phyloP scores from a whole-genome alignment of 169 alveolate genomes.

The Ichthyophthirius multifiliis region DNA sequence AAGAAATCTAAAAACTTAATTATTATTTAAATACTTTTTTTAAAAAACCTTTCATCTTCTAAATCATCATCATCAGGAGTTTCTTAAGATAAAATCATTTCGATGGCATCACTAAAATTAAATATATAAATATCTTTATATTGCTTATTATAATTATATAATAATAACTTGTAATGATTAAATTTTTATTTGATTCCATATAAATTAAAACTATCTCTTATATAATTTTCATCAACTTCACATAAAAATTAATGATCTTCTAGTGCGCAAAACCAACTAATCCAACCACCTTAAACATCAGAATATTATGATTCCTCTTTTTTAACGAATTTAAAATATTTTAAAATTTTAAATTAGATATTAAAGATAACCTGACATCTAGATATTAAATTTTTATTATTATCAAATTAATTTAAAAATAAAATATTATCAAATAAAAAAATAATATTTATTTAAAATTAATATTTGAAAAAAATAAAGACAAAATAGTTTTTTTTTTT shows the following conservation, averaged over 20 bases:
- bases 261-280: conserved; percentile 82
- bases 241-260: conserved; percentile 85
- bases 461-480: too few relatives aligned
- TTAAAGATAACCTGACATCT: too few relatives aligned
- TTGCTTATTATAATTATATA: too few relatives aligned
- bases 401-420: too few relatives aligned
- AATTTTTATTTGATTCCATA: conserved; percentile 62
- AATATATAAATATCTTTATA: background rate
- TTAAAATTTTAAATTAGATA: too few relatives aligned
- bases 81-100: conserved; percentile 49
- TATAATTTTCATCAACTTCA: conserved; percentile 83
- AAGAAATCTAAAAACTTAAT: conserved; percentile 60
- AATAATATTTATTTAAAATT: too few relatives aligned
- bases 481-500: too few relatives aligned
- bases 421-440: too few relatives aligned
- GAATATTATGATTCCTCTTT: conserved; percentile 40
- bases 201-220: conserved; percentile 69
- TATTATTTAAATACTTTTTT: too few relatives aligned
- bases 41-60: conserved; percentile 41
- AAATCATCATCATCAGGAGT: conserved; percentile 65
- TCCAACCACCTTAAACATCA: conserved; percentile 69
- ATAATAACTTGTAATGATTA: conserved; percentile 41
- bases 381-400: too few relatives aligned
- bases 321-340: too few relatives aligned
- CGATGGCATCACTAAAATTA: conserved; percentile 47